Conservation (phyloP, 2,329 filamentous ascomycete genomes). For the Teratosphaeria gauchensis region DNA sequence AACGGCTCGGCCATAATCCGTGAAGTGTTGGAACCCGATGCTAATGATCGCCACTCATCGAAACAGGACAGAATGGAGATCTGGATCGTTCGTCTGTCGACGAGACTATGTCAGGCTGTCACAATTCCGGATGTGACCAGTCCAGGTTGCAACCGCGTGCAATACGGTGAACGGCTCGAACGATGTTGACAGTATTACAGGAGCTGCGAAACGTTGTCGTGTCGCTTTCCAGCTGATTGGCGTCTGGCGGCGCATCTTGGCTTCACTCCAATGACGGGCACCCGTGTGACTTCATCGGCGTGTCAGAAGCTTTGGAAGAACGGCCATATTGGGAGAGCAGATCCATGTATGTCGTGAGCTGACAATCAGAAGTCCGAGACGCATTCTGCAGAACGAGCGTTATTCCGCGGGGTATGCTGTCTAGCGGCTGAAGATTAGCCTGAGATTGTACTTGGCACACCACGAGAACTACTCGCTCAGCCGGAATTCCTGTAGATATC, state of each 20-base stretch:
- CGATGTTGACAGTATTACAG: background rate
- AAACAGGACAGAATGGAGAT: background rate
- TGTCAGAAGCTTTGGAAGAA: background rate
- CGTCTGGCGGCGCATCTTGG: background rate
- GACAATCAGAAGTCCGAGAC: background rate
- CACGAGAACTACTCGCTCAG: no score
- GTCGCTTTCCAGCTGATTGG: background rate
- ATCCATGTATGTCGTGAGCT: background rate
- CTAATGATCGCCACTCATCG: background rate
- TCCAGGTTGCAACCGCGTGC: background rate
- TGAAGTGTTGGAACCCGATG: background rate
- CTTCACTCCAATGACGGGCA: background rate
- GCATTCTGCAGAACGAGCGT: no score
- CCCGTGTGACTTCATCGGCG: background rate
- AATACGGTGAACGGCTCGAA: background rate
- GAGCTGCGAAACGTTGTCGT: background rate
- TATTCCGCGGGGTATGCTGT: background rate
- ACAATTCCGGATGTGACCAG: background rate
- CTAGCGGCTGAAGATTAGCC: background rate
- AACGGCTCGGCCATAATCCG: slow-evolving; percentile 1
- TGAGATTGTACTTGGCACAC: no score
- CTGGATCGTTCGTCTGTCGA: background rate
- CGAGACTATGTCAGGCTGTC: background rate
- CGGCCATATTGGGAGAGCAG: no score
- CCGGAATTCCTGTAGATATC: no score